Evolutionary conservation across 768 basidiomycete species (phyloP).

Genomic region (Serendipita vermifera): DNA sequence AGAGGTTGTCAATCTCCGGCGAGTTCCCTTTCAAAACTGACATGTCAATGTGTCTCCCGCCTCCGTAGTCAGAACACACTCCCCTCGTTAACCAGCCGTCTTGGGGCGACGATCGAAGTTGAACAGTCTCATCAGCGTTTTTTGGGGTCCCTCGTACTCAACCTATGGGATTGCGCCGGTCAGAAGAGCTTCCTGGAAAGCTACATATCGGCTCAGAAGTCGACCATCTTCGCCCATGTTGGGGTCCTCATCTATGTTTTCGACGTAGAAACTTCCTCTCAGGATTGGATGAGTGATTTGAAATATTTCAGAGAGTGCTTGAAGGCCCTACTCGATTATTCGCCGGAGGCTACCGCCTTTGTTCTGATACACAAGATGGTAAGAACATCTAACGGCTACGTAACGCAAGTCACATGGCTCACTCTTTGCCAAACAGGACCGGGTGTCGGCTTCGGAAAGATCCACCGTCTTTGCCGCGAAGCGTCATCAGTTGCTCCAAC

Average conservation of each 20-base stretch:
- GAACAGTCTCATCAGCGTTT: slow-evolving; percentile 97
- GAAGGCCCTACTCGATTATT: slow-evolving; percentile 62
- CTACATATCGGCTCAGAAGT: slow-evolving; percentile 80
- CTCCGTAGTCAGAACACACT: slow-evolving; percentile 74
- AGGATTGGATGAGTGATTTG: slow-evolving; percentile 55
- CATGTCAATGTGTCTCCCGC: not conserved
- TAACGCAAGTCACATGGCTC: not conserved
- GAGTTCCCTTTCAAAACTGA: slow-evolving; percentile 10
- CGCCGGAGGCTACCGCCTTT: slow-evolving; percentile 76
- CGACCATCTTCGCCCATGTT: slow-evolving; percentile 91
- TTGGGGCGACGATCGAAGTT: slow-evolving; percentile 98
- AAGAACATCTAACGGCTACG: no score
- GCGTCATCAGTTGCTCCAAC: slow-evolving; percentile 56
- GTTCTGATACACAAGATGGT: slow-evolving; percentile 91
- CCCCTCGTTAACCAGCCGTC: slow-evolving; percentile 75
- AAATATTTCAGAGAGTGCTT: slow-evolving; percentile 89
- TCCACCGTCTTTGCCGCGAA: slow-evolving; percentile 53
- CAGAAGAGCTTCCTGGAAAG: slow-evolving; percentile 98
- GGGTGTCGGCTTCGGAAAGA: slow-evolving; percentile 51
- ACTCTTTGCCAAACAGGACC: slow-evolving; percentile 35
- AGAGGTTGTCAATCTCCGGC: not conserved
- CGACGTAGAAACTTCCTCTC: slow-evolving; percentile 80
- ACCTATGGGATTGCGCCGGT: slow-evolving; percentile 98
- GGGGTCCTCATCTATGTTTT: slow-evolving; percentile 98
- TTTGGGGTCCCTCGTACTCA: slow-evolving; percentile 89